Base-by-base conservation (phyloP, 148 eudicot genomes). In the Suaeda aralocaspica region DNA sequence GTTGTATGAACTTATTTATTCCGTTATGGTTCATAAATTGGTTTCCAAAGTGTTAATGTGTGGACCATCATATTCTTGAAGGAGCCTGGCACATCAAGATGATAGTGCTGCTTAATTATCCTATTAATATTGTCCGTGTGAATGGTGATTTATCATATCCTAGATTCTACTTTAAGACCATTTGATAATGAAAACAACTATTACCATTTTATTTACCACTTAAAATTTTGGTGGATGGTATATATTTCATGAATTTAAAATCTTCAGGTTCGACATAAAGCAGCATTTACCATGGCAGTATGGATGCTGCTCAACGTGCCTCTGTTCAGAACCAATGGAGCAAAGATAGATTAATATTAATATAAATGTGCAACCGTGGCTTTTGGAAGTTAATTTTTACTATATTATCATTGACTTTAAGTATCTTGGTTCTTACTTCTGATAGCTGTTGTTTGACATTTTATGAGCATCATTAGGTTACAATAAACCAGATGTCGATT, bases 331-430 rank as follows among this genome's bases (percentile, higher is more conserved):
- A 81, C 51, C 97, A 94, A 73, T 94, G 99, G 99, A 94, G 99
- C 83, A 94, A 86, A 83, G 99, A 91, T 67, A 97, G 87, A 76
- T 79, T 94, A 67, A 91, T 91, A 72, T 87, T 94, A 52, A 94
- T 94, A 46, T n/a, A n/a, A n/a, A n/a, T 94, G 99, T 81, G 99
- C 99, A 78, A 94, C 99, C 36, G 91, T 94, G 80, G 99, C 99
- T 71, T 94, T 94, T 84, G 99, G 99, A 74, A 94, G 99, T 97
- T 94, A 94, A 24, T 16, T 73, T 59, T 55, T 57, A 55, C 45
- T 3, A 36, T 51, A 67, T 73, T 48, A 58, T 61, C 73, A 33
- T 26, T 71, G 42, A 42, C 69, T 34, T 25, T 68, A 66, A 72
- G 57, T 39, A 51, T 22, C 49, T 67, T 51, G 4, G 41, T 36